Evolutionary conservation across 805 yeast genomes (phyloP), one percentile per base, ranked within the genome.

Genomic region (Barnettozyma pratensis): DNA sequence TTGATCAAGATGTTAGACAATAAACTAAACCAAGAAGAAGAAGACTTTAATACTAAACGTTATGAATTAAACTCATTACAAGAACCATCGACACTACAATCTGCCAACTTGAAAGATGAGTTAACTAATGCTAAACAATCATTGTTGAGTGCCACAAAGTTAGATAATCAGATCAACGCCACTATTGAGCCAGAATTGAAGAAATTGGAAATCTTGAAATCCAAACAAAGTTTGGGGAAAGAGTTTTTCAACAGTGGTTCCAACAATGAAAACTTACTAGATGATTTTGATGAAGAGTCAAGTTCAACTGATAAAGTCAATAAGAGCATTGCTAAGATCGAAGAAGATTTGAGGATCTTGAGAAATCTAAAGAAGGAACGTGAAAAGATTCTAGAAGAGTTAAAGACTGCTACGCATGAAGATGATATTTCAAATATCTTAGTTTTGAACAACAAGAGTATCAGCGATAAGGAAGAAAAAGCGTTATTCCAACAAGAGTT

Each of bases 391-490:
- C 70, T 87, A 35, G 73, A 73, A 2, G 87, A 82, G 44, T 72
- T 92, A 58, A 89, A 89, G 60, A 74, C 71, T 6, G 77, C 77
- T 42, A 81, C 87, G 34, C 94, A 83, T 58, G 73, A 75, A 11
- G 98, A 92, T 66, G 97, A 92, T 61, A 88, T 90, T 44, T 84
- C 96, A 0, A 82, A 84, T 46, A 71, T 83, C 10, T 71, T 92
- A 32, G 77, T 92, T 7, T 70, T 83, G 54, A 84, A 87, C 61
- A 80, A 77, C 51, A 74, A 77, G 40, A 76, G 74, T 37, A 25
- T 54, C 14, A 51, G 80, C 5, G 80, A 79, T 7, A 73, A 77
- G 41, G 90, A 84, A 49, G 72, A 80, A 50, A 75, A 74, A 54
- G 69, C 75, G 8, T 62, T 85, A 11, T 90, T 91, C 61, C 77